Base-by-base conservation (phyloP, 306 rosid species). In the Ceratonia siliqua region DNA sequence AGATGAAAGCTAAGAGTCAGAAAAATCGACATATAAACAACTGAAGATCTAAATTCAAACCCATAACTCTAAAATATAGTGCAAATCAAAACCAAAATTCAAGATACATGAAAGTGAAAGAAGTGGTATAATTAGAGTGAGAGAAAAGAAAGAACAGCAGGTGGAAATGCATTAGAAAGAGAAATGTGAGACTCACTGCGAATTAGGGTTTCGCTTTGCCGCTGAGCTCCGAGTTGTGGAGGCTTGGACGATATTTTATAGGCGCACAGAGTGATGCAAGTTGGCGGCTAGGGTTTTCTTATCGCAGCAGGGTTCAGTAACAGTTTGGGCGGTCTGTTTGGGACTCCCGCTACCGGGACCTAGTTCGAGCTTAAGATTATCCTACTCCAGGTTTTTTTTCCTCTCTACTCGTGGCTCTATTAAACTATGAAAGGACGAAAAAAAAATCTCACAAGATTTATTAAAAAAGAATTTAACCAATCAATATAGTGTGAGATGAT, bases 281-380 rank as follows among this genome's bases (percentile, higher is more conserved):
- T 13, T 57, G 2, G 57, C 41, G 25, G 54, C 72, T 66, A 66
- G 72, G 72, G 72, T 66, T 66, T 66, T 41, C 5, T 64, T 3
- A 14, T 5, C 8, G 32, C 5, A 14, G 18, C 0, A 1, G 52
- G 70, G 36, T 41, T 63, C 50, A 7, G 12, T 20, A 62, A 20
- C n/a, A 1, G n/a, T 9, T 18, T 8, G 1, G 0, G 0, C 14
- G 68, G 68, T 5, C 68, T 36, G 68, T 36, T 62, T 24, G 53
- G 50, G 28, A 41, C 21, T 7, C 21, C 5, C 2, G 5, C 1
- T 5, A 57, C 1, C 0, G 6, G 6, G 28, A 5, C 63, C 63
- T 15, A 14, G 21, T 14, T 27, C 5, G 20, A 13, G 12, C 1
- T 1, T 57, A 17, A 12, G 21, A 0, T 22, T 39, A 38, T 36